Percentiles rank a stretch among this genome's conserved stretches.
Conservation (phyloP, 805 yeast species). For the Candida chilensis region DNA sequence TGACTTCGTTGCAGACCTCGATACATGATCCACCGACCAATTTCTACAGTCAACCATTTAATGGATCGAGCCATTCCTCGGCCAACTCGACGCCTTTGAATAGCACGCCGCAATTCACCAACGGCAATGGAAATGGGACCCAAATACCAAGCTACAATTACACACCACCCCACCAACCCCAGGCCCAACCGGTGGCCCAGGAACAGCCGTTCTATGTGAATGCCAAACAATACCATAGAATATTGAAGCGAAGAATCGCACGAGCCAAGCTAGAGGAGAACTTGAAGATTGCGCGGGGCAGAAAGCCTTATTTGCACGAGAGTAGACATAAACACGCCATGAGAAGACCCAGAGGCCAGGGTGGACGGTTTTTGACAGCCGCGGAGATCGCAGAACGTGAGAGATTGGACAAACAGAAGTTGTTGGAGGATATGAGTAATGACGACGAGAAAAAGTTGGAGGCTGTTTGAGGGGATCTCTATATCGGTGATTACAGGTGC, state of each 20-base stretch:
- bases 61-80: too few relatives aligned
- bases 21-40: too few relatives aligned
- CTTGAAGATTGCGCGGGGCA: slow-evolving; percentile 77
- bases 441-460: too few relatives aligned
- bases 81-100: too few relatives aligned
- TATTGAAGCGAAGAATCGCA: slow-evolving; percentile 86
- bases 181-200: too few relatives aligned
- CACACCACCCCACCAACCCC: slow-evolving; percentile 9
- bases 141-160: not conserved
- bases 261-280: slow-evolving; percentile 89
- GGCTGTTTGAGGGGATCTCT: too few relatives aligned
- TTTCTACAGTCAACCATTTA: too few relatives aligned
- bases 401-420: slow-evolving; percentile 25
- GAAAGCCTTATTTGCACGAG: slow-evolving; percentile 92
- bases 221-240: slow-evolving; percentile 95
- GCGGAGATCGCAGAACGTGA: slow-evolving; percentile 49
- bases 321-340: slow-evolving; percentile 98
- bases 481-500: too few relatives aligned
- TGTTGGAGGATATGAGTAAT: slow-evolving; percentile 15
- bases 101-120: too few relatives aligned
- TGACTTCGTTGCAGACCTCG: too few relatives aligned
- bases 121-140: too few relatives aligned
- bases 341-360: slow-evolving; percentile 99
- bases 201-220: slow-evolving; percentile 97
- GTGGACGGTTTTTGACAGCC: slow-evolving; percentile 94